These are phyloP conservation scores for Aspergillus olivimuriae DNA, from an alignment of 495 filamentous ascomycete species.

Conservation along the genomic window DNA sequence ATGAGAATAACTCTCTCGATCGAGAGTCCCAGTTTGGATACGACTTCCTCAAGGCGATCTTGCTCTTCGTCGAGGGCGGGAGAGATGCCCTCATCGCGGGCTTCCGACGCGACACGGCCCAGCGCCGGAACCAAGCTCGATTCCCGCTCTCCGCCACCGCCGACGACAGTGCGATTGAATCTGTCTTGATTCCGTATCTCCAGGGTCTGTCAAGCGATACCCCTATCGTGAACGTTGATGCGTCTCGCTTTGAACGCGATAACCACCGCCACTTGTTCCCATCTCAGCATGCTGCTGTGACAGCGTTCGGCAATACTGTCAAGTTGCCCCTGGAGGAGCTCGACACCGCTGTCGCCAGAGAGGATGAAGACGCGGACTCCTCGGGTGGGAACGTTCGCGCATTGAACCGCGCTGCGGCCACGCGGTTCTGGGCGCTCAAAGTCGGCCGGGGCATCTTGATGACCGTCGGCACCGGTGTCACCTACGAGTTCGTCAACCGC, in stretches of 20 bases:
- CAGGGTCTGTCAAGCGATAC: conserved; percentile 39
- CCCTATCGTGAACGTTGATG: conserved; percentile 52
- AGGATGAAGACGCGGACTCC: conserved; percentile 14
- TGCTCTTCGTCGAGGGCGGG: conserved; percentile 57
- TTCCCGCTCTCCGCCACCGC: conserved; percentile 49
- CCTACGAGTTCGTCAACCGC: conserved; percentile 52
- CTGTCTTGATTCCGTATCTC: conserved; percentile 53
- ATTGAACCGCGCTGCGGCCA: conserved; percentile 35
- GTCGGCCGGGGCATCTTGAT: conserved; percentile 58
- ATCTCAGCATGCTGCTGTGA: conserved; percentile 50
- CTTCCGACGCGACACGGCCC: conserved; percentile 40
- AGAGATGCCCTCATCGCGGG: conserved; percentile 45
- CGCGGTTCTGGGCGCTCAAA: conserved; percentile 55
- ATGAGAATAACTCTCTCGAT: conserved; percentile 38
- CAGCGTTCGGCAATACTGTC: conserved; percentile 49
- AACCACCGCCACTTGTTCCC: conserved; percentile 44
- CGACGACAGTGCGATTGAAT: conserved; percentile 45
- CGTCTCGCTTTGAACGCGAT: conserved; percentile 53
- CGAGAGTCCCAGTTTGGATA: conserved; percentile 48
- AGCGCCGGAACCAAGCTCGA: conserved; percentile 29
- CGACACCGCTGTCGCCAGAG: conserved; percentile 24
- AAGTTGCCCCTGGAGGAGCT: conserved; percentile 46
- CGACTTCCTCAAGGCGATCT: conserved; percentile 59
- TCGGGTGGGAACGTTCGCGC: conserved; percentile 21
- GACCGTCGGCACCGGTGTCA: conserved; percentile 51